Percentiles rank a stretch among this genome's conserved stretches.
phyloP scores from a whole-genome alignment of 2,329 filamentous ascomycete species.

The Leptosphaerulina australis region DNA sequence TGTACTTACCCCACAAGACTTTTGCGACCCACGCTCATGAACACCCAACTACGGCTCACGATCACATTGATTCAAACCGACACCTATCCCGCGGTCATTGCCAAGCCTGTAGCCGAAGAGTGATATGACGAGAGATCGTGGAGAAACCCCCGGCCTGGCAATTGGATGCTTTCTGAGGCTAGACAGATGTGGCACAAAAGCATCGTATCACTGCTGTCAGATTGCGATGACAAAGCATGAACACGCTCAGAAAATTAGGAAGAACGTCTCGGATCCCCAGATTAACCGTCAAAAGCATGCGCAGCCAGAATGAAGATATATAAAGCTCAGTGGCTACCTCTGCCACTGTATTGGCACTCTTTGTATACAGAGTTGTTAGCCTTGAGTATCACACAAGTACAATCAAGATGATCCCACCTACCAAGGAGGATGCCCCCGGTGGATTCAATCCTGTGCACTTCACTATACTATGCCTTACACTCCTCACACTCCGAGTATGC shows the following conservation, averaged over 20 bases:
- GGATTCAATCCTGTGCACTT: conserved; percentile 18
- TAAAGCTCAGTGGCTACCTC: conserved; percentile 4
- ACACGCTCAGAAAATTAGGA: neutral
- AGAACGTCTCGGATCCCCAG: conserved; percentile 13
- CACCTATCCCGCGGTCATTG: neutral
- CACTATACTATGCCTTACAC: conserved; percentile 10
- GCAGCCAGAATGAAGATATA: conserved; percentile 5
- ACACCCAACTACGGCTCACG: neutral
- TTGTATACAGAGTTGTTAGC: neutral
- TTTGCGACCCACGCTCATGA: neutral
- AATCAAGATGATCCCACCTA: conserved; percentile 3
- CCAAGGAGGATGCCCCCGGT: neutral
- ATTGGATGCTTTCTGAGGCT: conserved; percentile 4
- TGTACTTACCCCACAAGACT: neutral
- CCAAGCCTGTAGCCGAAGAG: neutral
- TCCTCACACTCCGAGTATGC: conserved; percentile 10
- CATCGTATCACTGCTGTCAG: conserved; percentile 2
- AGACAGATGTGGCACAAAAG: neutral
- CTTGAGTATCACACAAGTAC: neutral
- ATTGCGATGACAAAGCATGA: neutral
- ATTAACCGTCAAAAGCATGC: conserved; percentile 4
- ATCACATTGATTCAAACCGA: conserved; percentile 1
- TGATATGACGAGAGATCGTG: neutral
- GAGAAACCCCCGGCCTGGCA: neutral
- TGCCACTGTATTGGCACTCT: neutral